A percentile compares a stretch with the other conserved stretches of the same genome.
Conservation (phyloP, 176 grass and related monocot species). For the Triticum timopheevii region DNA sequence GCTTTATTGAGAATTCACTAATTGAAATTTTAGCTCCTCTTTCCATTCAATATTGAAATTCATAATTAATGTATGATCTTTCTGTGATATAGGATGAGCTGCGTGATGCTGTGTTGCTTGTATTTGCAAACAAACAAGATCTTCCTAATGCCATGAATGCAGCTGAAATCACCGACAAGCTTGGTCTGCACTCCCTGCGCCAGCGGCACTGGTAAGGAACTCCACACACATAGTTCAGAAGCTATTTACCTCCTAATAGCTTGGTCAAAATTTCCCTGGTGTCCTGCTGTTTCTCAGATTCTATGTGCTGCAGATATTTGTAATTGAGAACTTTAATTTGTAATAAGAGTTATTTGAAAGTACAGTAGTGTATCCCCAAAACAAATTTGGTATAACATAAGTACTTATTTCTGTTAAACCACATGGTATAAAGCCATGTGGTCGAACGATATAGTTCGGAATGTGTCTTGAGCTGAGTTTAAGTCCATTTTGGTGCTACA, state of each 20-base stretch:
- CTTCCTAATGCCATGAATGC: conserved; percentile 96
- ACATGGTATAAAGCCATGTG: not conserved
- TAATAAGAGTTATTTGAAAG: not conserved
- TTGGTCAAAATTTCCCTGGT: not conserved
- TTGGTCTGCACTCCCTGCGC: conserved; percentile 82
- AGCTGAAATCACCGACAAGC: conserved; percentile 89
- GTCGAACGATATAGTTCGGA: not conserved
- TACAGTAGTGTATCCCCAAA: not conserved
- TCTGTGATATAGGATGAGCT: conserved; percentile 66
- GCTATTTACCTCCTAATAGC: not conserved
- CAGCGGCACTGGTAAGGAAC: conserved; percentile 73
- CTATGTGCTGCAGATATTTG: not conserved
- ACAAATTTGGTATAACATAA: not conserved
- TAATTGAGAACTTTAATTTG: not conserved
- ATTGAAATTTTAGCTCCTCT: not conserved
- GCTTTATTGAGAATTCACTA: not conserved
- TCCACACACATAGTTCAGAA: not conserved
- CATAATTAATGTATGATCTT: not conserved
- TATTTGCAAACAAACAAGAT: conserved; percentile 95
- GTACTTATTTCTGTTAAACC: not conserved
- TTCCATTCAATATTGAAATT: not conserved
- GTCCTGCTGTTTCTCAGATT: not conserved
- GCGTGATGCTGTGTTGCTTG: conserved; percentile 81
- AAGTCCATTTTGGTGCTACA: not conserved
- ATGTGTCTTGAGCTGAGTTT: not conserved